Percentiles rank a stretch among this genome's conserved stretches.
These are phyloP conservation scores for Carex cristatella DNA, from an alignment of 176 grass and related monocot genomes.

Conservation along the genomic window DNA sequence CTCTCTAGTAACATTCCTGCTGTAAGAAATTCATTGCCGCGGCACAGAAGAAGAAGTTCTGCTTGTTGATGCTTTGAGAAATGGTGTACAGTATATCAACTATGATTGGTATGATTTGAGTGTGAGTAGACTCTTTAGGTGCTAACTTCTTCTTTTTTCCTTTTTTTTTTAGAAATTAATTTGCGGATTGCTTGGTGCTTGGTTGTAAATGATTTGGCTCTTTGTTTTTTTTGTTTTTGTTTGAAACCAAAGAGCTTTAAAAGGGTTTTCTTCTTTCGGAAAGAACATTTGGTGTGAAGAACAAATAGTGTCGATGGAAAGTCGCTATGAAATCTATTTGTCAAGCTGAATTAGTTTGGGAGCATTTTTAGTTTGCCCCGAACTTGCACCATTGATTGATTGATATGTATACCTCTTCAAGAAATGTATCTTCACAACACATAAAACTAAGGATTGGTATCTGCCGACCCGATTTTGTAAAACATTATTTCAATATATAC, in stretches of 20 bases:
- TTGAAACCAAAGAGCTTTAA: conserved; percentile 11
- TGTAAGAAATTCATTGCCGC: conserved; percentile 41
- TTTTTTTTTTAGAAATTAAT: not conserved
- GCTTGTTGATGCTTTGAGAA: conserved; percentile 19
- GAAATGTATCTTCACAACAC: not conserved
- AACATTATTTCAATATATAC: not conserved
- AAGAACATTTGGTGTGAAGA: not conserved
- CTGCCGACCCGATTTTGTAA: not conserved
- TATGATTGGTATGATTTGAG: not conserved
- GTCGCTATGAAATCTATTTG: not conserved
- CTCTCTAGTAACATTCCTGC: conserved; percentile 15
- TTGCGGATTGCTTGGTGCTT: not conserved
- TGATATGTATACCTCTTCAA: not conserved
- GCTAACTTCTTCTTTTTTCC: not conserved
- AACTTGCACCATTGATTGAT: not conserved
- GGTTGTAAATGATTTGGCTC: conserved; percentile 14
- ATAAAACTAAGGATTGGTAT: not conserved
- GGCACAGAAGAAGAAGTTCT: conserved; percentile 79
- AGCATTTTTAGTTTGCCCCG: not conserved
- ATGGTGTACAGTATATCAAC: conserved; percentile 7
- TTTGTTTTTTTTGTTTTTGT: conserved; percentile 5
- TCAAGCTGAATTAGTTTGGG: not conserved
- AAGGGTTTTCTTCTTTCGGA: not conserved
- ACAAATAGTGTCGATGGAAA: not conserved
- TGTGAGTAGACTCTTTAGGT: not conserved